Evolutionary conservation across 352 stramenopile species (phyloP).

Genomic region (Phytophthora pinifolia): DNA sequence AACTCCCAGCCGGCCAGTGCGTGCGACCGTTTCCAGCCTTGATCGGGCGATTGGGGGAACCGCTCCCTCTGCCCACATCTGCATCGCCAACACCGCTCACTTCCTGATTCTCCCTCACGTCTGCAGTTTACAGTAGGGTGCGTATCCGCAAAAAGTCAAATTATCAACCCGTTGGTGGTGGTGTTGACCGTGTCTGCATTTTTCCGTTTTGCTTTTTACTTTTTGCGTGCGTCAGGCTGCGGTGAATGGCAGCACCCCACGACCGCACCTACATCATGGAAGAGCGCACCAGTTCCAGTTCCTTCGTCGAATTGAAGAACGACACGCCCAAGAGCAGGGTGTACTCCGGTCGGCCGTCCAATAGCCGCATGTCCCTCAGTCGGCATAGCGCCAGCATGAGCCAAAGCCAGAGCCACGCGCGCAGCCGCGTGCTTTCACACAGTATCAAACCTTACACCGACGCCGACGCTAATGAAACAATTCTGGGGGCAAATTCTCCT

Average conservation of each 20-base stretch:
- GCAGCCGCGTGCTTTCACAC: constrained; percentile 28
- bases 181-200: constrained; percentile 9
- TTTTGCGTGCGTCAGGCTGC: constrained; percentile 9
- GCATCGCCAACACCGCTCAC: constrained; percentile 3
- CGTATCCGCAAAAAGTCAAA: background rate
- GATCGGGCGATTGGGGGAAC: constrained; percentile 13
- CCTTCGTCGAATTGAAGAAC: constrained; percentile 52
- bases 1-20: constrained; percentile 17
- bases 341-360: constrained; percentile 3
- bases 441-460: constrained; percentile 47
- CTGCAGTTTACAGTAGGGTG: constrained; percentile 1
- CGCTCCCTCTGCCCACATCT: constrained; percentile 12
- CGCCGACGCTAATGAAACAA: constrained; percentile 63
- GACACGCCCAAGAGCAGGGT: constrained; percentile 21
- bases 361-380: constrained; percentile 22
- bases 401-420: constrained; percentile 27
- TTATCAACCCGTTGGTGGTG: background rate
- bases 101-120: constrained; percentile 12
- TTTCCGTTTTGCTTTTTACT: too few relatives aligned
- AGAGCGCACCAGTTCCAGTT: constrained; percentile 51
- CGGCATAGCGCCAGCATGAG: constrained; percentile 34
- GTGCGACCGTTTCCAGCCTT: constrained; percentile 28
- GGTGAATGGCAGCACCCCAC: constrained; percentile 26
- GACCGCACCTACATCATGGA: constrained; percentile 43
- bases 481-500: constrained; percentile 64